Evolutionary conservation across 208 protist species (phyloP), one percentile per base, ranked within the genome.

Genomic region (Trypanosoma avium): DNA sequence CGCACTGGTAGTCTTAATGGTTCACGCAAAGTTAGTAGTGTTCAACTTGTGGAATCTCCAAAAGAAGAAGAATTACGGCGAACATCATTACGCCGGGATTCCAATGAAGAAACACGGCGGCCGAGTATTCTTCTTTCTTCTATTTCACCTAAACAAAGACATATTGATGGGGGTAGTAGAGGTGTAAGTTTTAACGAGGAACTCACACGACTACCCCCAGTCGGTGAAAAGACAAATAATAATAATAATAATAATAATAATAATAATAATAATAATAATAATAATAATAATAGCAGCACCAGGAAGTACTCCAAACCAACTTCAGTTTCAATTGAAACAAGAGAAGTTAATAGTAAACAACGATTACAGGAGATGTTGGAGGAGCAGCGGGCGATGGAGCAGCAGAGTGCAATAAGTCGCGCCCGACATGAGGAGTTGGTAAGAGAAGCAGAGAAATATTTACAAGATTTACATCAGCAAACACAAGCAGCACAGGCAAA

Each of bases 361-460:
- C 58, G 77, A 10, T 79, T 93, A 57, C 73, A 71, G 21, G 86
- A 85, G 35, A 73, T 93, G 75, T 70, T 93, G 58, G 29, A 65
- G 61, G 77, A 84, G 61, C 86, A 93, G 66, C 73, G 77, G 47
- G 55, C 46, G 49, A 77, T 81, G 59, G 78, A 84, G 43, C 61
- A 82, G 36, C n/a, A 67, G 15, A 82, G 62, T 26, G 55, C 67
- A 22, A 35, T 56, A 10, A 38, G 72, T 27, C 60, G 79, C 49
- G 58, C 45, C 40, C 61, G 72, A 56, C 86, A 93, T 69, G 68
- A 80, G 5, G 53, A 57, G 38, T 42, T 78, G 10, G 73, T 91
- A 64, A 65, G 76, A 54, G 68, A 74, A 2, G 77, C 61, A 29
- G 66, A 69, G 17, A 42, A 56, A 27, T 59, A 56, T 62, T 30